phyloP scores from a whole-genome alignment of 768 basidiomycete genomes.

The Boletus speciosus region DNA sequence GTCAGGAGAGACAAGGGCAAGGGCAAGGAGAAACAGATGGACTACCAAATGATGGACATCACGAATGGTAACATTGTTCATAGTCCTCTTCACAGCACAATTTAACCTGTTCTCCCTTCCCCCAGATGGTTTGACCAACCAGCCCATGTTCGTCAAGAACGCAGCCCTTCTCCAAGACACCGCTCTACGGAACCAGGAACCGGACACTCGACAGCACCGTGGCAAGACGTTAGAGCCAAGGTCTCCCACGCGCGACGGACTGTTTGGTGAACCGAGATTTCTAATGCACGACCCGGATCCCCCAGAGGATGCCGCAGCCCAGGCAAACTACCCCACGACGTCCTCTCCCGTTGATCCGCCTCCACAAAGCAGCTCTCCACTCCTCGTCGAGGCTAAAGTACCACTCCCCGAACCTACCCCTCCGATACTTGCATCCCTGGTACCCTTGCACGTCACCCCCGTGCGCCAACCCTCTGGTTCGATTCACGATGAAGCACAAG shows the following conservation, averaged over 20 bases:
- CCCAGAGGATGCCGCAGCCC: conserved; percentile 7
- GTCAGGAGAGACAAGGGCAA: conserved; percentile 26
- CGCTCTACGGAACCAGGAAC: not conserved
- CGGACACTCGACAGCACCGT: not conserved
- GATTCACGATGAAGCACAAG: conserved; percentile 19
- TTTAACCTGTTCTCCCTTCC: not conserved
- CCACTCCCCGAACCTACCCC: conserved; percentile 1
- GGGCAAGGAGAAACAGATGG: conserved; percentile 32
- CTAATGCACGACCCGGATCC: conserved; percentile 25
- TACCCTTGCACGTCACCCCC: not conserved
- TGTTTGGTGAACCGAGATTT: conserved; percentile 37
- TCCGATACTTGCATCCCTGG: not conserved
- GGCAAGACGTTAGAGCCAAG: not conserved
- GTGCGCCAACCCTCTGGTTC: not conserved
- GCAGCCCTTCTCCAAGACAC: conserved; percentile 21
- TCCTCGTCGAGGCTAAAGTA: not conserved
- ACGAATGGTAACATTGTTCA: conserved; percentile 32
- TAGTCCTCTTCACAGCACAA: not conserved
- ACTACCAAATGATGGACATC: conserved; percentile 34
- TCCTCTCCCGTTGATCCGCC: conserved; percentile 20
- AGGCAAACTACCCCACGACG: not conserved
- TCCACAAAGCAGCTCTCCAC: conserved; percentile 31
- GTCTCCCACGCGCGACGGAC: not conserved
- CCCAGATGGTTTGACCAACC: conserved; percentile 7
- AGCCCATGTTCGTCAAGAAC: conserved; percentile 20